Base-by-base conservation (phyloP, 345 rosid genomes). In the Erucastrum elatum region DNA sequence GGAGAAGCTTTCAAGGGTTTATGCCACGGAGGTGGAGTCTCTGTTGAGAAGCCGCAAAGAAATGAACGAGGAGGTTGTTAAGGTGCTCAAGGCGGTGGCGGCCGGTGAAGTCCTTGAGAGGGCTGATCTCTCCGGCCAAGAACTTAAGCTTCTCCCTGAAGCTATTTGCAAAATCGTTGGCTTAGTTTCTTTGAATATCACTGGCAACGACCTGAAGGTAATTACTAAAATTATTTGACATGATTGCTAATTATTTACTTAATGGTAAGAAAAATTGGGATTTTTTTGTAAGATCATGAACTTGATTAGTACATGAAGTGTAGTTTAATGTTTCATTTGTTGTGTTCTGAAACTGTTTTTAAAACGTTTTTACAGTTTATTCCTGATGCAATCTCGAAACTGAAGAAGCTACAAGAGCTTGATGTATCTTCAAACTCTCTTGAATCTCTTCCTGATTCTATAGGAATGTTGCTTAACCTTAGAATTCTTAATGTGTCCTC, bases 371-470 rank as follows among this genome's bases (percentile, higher is more conserved):
- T 64, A 75, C 88, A 95, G 99, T 78, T 80, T 35, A 83, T 96
- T 77, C 99, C 99, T 7, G 99, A 91, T 75, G 90, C 97, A 37
- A 81, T 93, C 71, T 90, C 91, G 12, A 94, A 92, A 51, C 73
- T 96, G 27, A 83, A 83, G 71, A 86, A 85, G 75, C 92, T 93
- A 26, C 90, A 90, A 80, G 91, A 85, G 80, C 90, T 96, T 34
- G 83, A 89, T 72, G 85, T 86, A 66, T 89, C 96, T 78, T 87
- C 94, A 29, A 96, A 91, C 78, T 87, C 87, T 17, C 49, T 91
- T 66, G 81, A 80, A 64, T 80, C 83, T 6, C 87, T 96, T 21
- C 98, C 99, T 0, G 96, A 91, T 75, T 90, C 97, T 12, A 82
- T 93, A 79, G 96, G 99, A 65, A 79, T 89, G 84, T 84, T 95